These are phyloP conservation scores for Torulaspora microellipsoides DNA, from an alignment of 805 yeast species.

Conservation along the genomic window DNA sequence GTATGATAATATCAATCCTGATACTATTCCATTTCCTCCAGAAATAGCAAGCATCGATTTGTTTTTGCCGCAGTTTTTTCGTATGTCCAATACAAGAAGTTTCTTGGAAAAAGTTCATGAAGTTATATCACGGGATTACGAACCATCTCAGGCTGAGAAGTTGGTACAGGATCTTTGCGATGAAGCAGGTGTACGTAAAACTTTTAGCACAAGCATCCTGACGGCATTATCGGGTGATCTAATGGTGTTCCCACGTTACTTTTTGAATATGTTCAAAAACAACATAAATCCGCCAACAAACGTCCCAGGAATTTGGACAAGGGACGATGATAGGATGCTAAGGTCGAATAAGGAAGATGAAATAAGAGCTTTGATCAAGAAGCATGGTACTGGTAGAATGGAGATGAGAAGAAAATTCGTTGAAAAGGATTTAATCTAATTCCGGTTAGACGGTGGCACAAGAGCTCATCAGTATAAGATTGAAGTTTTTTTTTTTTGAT, in stretches of 20 bases:
- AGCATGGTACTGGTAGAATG: conserved; percentile 41
- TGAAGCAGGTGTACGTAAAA: conserved; percentile 41
- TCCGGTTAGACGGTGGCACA: neutral
- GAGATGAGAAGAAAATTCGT: conserved; percentile 40
- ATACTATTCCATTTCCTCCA: conserved; percentile 34
- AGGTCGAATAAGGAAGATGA: conserved; percentile 35
- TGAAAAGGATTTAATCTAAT: conserved; percentile 33
- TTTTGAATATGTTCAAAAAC: conserved; percentile 38
- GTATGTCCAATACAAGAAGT: conserved; percentile 25
- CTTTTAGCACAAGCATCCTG: conserved; percentile 40
- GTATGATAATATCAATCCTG: conserved; percentile 28
- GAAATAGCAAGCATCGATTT: conserved; percentile 29
- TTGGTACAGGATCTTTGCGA: conserved; percentile 39
- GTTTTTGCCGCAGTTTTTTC: conserved; percentile 33
- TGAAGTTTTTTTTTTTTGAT: neutral
- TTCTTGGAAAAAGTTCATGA: conserved; percentile 37
- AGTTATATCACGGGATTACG: conserved; percentile 39
- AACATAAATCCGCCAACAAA: conserved; percentile 41
- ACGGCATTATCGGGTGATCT: conserved; percentile 44
- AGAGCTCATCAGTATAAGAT: neutral
- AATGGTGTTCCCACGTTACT: conserved; percentile 39
- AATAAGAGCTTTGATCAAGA: conserved; percentile 31
- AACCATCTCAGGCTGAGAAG: conserved; percentile 41
- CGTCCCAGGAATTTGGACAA: conserved; percentile 45
- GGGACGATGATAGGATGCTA: conserved; percentile 40